Evolutionary conservation across 306 rosid species (phyloP), one percentile per base, ranked within the genome.

Genomic region (Glycine tomentella): DNA sequence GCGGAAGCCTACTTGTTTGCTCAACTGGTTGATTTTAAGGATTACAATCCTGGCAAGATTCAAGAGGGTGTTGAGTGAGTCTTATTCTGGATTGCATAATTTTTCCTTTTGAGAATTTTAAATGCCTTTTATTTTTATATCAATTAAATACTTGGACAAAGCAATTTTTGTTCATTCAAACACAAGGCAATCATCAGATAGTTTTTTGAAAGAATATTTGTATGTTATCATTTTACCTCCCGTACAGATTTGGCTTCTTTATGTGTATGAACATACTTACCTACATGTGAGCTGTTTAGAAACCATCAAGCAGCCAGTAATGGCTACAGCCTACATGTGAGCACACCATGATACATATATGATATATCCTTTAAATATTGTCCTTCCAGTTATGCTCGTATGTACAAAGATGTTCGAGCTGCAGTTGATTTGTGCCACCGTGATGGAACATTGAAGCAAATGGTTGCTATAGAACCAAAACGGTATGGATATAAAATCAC

Each of bases 1-100:
- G 98, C 99, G 75, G 99, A 93, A 87, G 96, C 99, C 75, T 96
- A 96, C 87, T 81, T 96, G 91, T 96, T 96, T 84, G 98, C 98
- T 12, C 99, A 96, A 77, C 81, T 96, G 81, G 98, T 93, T 72
- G 94, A 96, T 81, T 92, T 89, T 63, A 89, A 86, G 85, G 99
- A 96, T 78, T 75, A 74, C 2, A 84, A 92, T 84, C 90, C 90
- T 40, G 92, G 81, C 83, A 87, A 85, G 77, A 76, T 92, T 90
- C 90, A 82, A 20, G 91, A 84, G 69, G 71, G 87, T 40, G 84
- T 87, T 15, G 93, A 90, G 99, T 95, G 87, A 92, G 97, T 85
- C 69, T 59, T 61, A 25, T 48, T 81, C 63, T 68, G 69, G n/a
- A 67, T 50, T 82, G 55, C 57, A 72, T 67, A 56, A 15, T 2